These are phyloP conservation scores for Mycena citricolor DNA, from an alignment of 1,284 basidiomycete species.

Conservation along the genomic window DNA sequence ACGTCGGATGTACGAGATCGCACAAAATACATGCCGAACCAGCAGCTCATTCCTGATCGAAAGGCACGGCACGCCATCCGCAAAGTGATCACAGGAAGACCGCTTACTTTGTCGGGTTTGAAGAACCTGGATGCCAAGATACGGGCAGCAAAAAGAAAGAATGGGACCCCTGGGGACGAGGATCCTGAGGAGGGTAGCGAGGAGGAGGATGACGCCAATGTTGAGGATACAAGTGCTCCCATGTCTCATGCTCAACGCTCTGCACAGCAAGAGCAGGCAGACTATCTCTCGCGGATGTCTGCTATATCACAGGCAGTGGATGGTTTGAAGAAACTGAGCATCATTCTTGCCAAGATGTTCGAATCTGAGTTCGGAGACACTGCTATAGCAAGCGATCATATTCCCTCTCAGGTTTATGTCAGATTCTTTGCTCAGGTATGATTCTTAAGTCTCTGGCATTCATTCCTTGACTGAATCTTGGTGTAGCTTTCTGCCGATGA, in stretches of 20 bases:
- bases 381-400: not conserved
- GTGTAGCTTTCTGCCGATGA: constrained; percentile 4
- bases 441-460: not conserved
- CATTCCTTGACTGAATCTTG: no score
- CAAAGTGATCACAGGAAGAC: constrained; percentile 6
- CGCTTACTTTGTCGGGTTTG: no score
- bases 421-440: constrained; percentile 4
- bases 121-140: no score
- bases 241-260: not conserved
- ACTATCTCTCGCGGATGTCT: not conserved
- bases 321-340: not conserved
- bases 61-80: not conserved
- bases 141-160: no score
- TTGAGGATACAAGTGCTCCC: not conserved
- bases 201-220: not conserved
- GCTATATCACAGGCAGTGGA: constrained; percentile 1
- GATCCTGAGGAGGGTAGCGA: not conserved
- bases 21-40: constrained; percentile 1
- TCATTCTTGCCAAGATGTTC: not conserved
- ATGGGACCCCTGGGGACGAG: not conserved
- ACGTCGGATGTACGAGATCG: not conserved
- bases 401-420: not conserved
- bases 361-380: not conserved
- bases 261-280: not conserved
- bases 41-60: constrained; percentile 11